A percentile compares a stretch with the other conserved stretches of the same genome.
These are phyloP conservation scores for Fusarium incarnatum DNA, from an alignment of 2,329 filamentous ascomycete genomes.

Conservation along the genomic window DNA sequence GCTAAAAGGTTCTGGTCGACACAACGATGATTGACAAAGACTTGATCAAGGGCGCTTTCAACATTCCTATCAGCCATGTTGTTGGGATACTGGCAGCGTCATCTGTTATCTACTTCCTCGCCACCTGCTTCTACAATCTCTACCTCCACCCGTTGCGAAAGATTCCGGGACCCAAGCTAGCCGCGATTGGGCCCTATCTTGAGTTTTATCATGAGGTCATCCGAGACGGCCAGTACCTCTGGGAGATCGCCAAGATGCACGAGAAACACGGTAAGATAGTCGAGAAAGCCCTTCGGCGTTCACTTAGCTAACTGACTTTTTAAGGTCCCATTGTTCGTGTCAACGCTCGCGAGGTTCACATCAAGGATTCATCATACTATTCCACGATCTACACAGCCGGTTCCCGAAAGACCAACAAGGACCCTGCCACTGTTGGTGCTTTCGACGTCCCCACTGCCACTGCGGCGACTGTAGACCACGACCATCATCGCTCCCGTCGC, in stretches of 20 bases:
- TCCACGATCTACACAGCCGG: neutral
- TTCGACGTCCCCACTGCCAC: neutral
- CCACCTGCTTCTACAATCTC: neutral
- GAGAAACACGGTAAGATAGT: neutral
- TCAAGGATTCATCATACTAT: neutral
- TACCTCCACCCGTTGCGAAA: neutral
- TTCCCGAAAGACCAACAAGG: neutral
- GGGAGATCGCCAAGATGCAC: neutral
- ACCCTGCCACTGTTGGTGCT: neutral
- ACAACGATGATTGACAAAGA: neutral
- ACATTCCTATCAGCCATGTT: neutral
- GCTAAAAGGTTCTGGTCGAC: neutral
- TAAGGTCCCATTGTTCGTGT: neutral
- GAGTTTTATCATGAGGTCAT: neutral
- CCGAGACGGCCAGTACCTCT: neutral
- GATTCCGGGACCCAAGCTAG: neutral
- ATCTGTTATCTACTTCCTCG: neutral
- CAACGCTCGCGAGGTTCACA: neutral
- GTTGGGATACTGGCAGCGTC: neutral
- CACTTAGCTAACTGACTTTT: too few relatives aligned
- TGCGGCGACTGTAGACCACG: neutral
- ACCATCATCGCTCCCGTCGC: neutral
- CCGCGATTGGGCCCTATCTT: neutral
- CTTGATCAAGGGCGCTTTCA: neutral
- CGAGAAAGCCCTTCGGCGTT: too few relatives aligned